Evolutionary conservation across 257 asterid species (phyloP).

Genomic region (Echites panduratus): DNA sequence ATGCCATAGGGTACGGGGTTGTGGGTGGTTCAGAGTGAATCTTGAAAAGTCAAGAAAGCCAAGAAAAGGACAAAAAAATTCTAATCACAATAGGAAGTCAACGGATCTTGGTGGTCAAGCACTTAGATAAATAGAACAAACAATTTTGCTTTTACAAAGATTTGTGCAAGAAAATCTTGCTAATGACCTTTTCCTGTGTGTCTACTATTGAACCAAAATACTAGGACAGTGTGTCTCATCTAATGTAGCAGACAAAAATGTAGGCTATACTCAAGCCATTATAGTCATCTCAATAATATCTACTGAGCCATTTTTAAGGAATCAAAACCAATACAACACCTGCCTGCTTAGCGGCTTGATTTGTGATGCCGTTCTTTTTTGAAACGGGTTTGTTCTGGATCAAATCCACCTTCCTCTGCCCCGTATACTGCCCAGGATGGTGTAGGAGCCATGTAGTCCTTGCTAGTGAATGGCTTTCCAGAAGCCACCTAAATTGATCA

Average conservation of each 20-base stretch:
- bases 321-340: constrained; percentile 14
- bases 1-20: not conserved
- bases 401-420: constrained; percentile 97
- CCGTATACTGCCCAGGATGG: constrained; percentile 98
- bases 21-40: not conserved
- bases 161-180: not conserved
- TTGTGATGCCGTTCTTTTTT: constrained; percentile 79
- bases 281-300: not conserved
- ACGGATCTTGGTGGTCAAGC: too few relatives aligned
- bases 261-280: not conserved
- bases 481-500: constrained; percentile 53
- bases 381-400: constrained; percentile 73
- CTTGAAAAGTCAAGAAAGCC: not conserved
- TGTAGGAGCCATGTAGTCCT: constrained; percentile 86
- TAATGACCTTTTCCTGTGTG: not conserved
- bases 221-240: not conserved
- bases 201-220: not conserved
- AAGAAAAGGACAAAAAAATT: not conserved
- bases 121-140: not conserved
- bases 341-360: constrained; percentile 34
- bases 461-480: constrained; percentile 63
- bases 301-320: not conserved
- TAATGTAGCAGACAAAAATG: constrained; percentile 1
- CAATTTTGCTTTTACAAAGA: not conserved
- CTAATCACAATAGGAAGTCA: not conserved